These are phyloP conservation scores for Thecaphora frezii DNA, from an alignment of 1,284 basidiomycete genomes.

Conservation along the genomic window DNA sequence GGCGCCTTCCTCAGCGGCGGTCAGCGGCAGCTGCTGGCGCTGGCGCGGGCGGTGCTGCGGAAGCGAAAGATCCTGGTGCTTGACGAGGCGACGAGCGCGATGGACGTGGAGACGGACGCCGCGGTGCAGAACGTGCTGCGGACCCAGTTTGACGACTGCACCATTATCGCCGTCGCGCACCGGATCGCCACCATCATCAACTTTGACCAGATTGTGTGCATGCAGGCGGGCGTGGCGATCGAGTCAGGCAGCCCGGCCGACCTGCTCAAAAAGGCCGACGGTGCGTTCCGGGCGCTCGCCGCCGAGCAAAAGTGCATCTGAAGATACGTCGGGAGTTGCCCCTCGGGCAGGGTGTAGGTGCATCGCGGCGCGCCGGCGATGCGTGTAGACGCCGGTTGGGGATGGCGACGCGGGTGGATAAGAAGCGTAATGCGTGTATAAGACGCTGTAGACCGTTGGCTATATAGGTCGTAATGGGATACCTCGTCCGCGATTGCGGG, in stretches of 20 bases:
- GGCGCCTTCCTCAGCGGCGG: conserved; percentile 28
- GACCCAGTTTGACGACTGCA: conserved; percentile 39
- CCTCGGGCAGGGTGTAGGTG: no score
- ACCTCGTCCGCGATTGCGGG: no score
- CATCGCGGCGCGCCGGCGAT: no score
- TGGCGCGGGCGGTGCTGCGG: conserved; percentile 64
- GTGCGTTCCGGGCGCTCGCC: conserved; percentile 41
- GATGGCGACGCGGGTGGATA: no score
- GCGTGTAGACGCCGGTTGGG: no score
- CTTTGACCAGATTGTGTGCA: conserved; percentile 74
- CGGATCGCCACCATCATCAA: conserved; percentile 74
- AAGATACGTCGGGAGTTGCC: neutral
- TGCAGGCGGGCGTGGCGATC: conserved; percentile 70
- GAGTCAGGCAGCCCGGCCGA: conserved; percentile 62
- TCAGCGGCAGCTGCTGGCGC: conserved; percentile 59
- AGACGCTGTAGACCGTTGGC: no score
- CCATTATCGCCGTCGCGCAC: conserved; percentile 62
- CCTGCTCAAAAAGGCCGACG: conserved; percentile 18
- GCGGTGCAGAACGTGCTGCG: conserved; percentile 68
- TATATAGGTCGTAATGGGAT: no score
- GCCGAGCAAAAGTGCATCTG: conserved; percentile 42
- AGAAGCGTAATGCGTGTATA: no score
- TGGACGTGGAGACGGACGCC: conserved; percentile 36
- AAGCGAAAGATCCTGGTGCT: conserved; percentile 64
- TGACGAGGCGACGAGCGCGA: conserved; percentile 61